Evolutionary conservation across 148 eudicot genomes (phyloP).

Genomic region (Rhododendron ferrugineum): DNA sequence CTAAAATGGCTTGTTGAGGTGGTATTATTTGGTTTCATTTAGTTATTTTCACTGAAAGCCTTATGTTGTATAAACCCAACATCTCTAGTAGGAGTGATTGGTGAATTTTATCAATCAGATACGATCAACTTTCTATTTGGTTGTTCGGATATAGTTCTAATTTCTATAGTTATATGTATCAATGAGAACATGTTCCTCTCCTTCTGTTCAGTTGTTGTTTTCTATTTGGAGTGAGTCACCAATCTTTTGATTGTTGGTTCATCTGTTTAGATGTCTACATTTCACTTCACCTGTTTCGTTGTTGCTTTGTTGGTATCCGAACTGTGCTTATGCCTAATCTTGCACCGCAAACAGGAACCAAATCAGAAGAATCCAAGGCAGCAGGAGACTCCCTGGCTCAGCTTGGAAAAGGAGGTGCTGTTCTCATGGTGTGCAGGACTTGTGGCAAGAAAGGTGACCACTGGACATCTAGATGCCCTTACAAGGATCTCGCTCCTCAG

Average conservation of each 20-base stretch:
- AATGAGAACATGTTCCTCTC: background rate
- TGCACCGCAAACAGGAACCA: conserved; percentile 41
- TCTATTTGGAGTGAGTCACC: background rate
- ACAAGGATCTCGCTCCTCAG: conserved; percentile 77
- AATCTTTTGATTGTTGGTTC: background rate
- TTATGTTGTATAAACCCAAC: background rate
- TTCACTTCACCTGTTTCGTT: background rate
- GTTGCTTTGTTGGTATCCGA: background rate
- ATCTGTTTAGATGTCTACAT: background rate
- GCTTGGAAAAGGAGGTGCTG: conserved; percentile 55
- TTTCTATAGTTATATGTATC: background rate
- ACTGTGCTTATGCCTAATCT: background rate
- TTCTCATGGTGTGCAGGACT: conserved; percentile 86
- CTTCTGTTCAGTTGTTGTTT: background rate
- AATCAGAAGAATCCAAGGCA: conserved; percentile 55
- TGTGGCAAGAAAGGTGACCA: conserved; percentile 96
- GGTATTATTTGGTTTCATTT: background rate
- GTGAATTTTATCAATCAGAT: background rate
- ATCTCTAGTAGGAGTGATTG: background rate
- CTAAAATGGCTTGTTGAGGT: background rate
- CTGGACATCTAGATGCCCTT: conserved; percentile 90
- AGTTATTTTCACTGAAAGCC: background rate
- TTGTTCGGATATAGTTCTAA: background rate
- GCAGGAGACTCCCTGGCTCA: conserved; percentile 50
- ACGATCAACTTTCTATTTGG: background rate